Conservation (phyloP, 2,329 filamentous ascomycete genomes). For the Colletotrichum truncatum region DNA sequence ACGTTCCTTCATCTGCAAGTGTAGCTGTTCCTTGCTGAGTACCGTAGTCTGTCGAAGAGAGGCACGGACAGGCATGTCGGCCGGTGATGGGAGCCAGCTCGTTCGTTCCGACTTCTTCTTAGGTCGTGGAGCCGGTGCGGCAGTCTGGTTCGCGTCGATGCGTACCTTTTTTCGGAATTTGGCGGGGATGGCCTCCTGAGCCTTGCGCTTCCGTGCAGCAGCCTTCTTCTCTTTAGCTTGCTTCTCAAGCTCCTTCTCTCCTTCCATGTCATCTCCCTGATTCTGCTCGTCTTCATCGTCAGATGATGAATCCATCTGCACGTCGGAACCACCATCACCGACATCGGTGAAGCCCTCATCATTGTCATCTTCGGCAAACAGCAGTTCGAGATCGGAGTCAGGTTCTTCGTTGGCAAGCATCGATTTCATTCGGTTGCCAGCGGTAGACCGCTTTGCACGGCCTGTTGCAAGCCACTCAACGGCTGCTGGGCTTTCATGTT, state of each 20-base stretch:
- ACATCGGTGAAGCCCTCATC: slow-evolving; percentile 76
- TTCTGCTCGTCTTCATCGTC: slow-evolving; percentile 83
- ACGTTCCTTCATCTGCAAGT: slow-evolving; percentile 78
- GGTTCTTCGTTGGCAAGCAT: slow-evolving; percentile 80
- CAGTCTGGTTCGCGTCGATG: slow-evolving; percentile 61
- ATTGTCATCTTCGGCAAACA: slow-evolving; percentile 79
- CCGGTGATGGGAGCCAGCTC: slow-evolving; percentile 65
- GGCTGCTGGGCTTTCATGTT: slow-evolving; percentile 45
- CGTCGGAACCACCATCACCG: slow-evolving; percentile 75
- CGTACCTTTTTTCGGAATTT: slow-evolving; percentile 80
- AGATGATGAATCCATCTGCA: slow-evolving; percentile 86
- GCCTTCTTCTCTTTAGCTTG: slow-evolving; percentile 74
- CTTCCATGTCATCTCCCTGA: slow-evolving; percentile 76
- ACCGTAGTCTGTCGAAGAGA: slow-evolving; percentile 67
- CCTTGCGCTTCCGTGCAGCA: slow-evolving; percentile 81
- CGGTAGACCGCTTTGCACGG: slow-evolving; percentile 80
- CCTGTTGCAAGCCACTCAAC: slow-evolving; percentile 78
- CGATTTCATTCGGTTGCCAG: slow-evolving; percentile 83
- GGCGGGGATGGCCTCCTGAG: slow-evolving; percentile 76
- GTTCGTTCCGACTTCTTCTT: slow-evolving; percentile 70
- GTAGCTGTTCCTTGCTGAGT: slow-evolving; percentile 68
- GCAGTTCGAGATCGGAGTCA: slow-evolving; percentile 73
- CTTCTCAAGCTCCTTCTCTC: slow-evolving; percentile 86
- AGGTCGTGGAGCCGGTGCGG: slow-evolving; percentile 55
- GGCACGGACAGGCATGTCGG: slow-evolving; percentile 66